Evolutionary conservation across 2,329 filamentous ascomycete species (phyloP), one percentile per base, ranked within the genome.

Genomic region (Epichloe sibirici): DNA sequence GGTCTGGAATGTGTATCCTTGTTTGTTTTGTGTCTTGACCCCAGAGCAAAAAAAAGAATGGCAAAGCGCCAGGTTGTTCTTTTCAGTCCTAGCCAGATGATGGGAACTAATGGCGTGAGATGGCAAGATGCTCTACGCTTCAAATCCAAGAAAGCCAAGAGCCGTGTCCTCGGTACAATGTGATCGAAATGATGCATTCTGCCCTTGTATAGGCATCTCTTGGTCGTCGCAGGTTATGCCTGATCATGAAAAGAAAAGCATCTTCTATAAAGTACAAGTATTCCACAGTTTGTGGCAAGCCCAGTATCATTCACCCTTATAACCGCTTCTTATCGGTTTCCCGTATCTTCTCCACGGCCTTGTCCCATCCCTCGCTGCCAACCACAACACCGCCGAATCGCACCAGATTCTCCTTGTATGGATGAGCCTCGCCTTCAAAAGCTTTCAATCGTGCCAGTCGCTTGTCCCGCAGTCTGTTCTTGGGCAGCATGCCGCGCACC

Each of bases 401-500:
- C 49, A 96, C 70, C 56, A 97, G 71, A 65, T 98, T 98, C 69
- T 84, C 71, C 78, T 88, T 87, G 69, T 96, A 97, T 40, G 93
- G 94, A 74, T 98, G 90, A 25, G 82, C 82, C 40, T 81, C 76
- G n/a, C 91, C 90, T 72, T 98, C 94, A 69, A 96, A 98, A 5
- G 88, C 90, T 80, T 97, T 98, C 66, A 98, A 72, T 61, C 93
- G 77, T 39, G 84, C 88, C 72, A 98, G 73, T 58, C 94, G 74
- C 74, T 89, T 87, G 68, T 96, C 90, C 62, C 91, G 76, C 64
- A 98, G 72, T 63, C 90, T 75, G 72, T 98, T 98, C 80, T 98
- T 98, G 51, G 93, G 93, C 70, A 98, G 71, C 93, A 98, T 98
- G 48, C 94, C 94, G 65, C 86, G 86, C 42, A 98, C 94, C 1